Percentiles rank a stretch among this genome's conserved stretches.
phyloP scores from a whole-genome alignment of 225 moss, liverwort and hornwort species.

The Bryoerythrophyllum caledonicum region DNA sequence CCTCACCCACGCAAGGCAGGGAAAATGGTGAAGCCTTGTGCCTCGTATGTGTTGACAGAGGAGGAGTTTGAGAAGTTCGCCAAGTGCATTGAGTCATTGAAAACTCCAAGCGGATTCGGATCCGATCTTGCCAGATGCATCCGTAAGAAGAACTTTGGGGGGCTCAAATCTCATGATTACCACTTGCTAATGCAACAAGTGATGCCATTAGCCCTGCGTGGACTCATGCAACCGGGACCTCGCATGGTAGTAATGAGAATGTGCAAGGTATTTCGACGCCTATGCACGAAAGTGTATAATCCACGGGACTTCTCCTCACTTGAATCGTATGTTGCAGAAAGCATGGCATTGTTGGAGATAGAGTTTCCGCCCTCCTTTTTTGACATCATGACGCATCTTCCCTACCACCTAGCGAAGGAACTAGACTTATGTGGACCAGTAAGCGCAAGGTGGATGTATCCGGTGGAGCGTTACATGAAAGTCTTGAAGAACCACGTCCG shows the following conservation, averaged over 20 bases:
- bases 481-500: no score
- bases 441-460: no score
- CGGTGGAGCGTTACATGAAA: no score
- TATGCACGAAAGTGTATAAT: neutral
- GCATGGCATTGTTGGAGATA: no score
- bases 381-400: no score
- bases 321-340: no score
- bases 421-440: no score
- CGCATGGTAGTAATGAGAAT: no score
- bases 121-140: neutral
- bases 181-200: neutral
- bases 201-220: neutral
- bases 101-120: neutral
- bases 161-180: conserved; percentile 5
- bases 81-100: neutral
- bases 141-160: neutral
- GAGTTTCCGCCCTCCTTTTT: no score
- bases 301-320: neutral
- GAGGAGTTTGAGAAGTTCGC: neutral
- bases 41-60: neutral
- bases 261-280: neutral
- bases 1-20: neutral
- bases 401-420: no score
- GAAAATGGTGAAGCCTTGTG: neutral
- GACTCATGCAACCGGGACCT: no score